A percentile compares a stretch with the other conserved stretches of the same genome.
Conservation (phyloP, 2,329 filamentous ascomycete genomes). For the Didymella exigua region DNA sequence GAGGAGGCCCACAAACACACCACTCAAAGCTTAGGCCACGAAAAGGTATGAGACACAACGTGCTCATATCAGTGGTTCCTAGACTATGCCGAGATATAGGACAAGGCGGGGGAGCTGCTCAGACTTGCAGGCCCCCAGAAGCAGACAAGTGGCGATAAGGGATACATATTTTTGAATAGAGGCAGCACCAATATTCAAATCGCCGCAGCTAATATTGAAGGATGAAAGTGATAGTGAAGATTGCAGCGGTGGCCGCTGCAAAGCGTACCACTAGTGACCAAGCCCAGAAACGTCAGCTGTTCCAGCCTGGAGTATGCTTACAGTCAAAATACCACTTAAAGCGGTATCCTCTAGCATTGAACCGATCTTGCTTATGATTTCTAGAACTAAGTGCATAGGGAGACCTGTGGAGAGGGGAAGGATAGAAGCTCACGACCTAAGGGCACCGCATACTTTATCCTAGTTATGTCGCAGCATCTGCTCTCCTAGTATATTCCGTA, state of each 20-base stretch:
- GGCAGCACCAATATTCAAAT: conserved; percentile 20
- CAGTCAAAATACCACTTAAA: not conserved
- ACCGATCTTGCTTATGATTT: not conserved
- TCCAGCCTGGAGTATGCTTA: not conserved
- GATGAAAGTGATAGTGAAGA: conserved; percentile 24
- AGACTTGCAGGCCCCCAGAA: conserved; percentile 32
- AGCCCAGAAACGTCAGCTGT: not conserved
- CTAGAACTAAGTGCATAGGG: too few relatives aligned
- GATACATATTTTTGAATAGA: conserved; percentile 29
- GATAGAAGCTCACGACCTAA: too few relatives aligned
- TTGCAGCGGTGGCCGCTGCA: conserved; percentile 7
- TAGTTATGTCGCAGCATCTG: too few relatives aligned
- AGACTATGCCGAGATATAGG: conserved; percentile 28
- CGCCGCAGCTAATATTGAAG: conserved; percentile 25
- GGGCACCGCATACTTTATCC: too few relatives aligned
- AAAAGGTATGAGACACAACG: conserved; percentile 59
- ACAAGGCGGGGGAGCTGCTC: conserved; percentile 30
- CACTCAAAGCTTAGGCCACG: conserved; percentile 57
- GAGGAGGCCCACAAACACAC: conserved; percentile 62
- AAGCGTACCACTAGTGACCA: not conserved
- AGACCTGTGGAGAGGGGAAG: too few relatives aligned
- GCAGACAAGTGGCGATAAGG: conserved; percentile 29
- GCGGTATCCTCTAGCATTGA: not conserved
- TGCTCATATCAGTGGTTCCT: conserved; percentile 52
- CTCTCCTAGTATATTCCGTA: too few relatives aligned